These are phyloP conservation scores for Epichloe festucae DNA, from an alignment of 2,329 filamentous ascomycete species.

Conservation along the genomic window DNA sequence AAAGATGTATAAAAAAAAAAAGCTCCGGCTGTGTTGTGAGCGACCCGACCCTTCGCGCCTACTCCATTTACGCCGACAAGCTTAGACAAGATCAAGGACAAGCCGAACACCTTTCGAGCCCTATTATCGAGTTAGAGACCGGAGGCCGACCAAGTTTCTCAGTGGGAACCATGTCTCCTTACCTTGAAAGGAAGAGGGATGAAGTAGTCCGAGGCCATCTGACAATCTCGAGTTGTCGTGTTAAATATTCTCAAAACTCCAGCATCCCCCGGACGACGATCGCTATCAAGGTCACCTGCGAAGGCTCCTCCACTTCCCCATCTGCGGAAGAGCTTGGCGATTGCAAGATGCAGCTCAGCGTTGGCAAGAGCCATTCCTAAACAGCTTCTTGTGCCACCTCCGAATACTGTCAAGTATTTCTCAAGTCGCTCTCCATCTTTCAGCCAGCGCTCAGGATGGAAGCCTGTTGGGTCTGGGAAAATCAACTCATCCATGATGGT, in stretches of 20 bases:
- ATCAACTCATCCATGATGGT: conserved; percentile 21
- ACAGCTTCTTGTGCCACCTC: conserved; percentile 22
- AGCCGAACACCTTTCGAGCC: conserved; percentile 22
- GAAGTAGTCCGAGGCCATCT: conserved; percentile 26
- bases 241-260: conserved; percentile 23
- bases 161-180: neutral
- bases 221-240: conserved; percentile 20
- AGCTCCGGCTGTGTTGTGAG: neutral
- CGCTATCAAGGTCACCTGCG: conserved; percentile 17
- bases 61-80: neutral
- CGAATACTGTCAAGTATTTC: conserved; percentile 22
- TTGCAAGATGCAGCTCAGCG: conserved; percentile 24
- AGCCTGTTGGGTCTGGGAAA: conserved; percentile 20
- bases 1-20: too few relatives aligned
- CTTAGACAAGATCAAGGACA: conserved; percentile 13
- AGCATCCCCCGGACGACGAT: conserved; percentile 20
- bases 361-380: conserved; percentile 25
- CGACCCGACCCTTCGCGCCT: neutral
- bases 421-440: conserved; percentile 19
- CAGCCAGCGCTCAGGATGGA: conserved; percentile 24
- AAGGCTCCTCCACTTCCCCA: conserved; percentile 23
- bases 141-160: too few relatives aligned
- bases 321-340: conserved; percentile 24
- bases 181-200: conserved; percentile 27
- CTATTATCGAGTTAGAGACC: conserved; percentile 9